Evolutionary conservation across 805 yeast species (phyloP), one percentile per base, ranked within the genome.

Genomic region (Teunomyces kruisii): DNA sequence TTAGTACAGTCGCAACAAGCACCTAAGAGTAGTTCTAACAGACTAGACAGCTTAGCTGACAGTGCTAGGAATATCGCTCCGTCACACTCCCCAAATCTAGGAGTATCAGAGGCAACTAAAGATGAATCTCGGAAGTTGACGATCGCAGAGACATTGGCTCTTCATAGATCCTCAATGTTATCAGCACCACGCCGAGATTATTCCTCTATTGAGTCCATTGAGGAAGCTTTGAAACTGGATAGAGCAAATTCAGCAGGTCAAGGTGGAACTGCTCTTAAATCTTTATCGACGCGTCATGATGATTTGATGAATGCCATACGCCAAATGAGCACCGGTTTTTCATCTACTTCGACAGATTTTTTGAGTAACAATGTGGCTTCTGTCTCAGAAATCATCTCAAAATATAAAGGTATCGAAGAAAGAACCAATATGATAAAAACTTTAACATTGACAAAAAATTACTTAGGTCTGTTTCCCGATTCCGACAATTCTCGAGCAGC

Each of bases 111-210:
- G 5, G 27, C 13, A 10, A 17, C 5, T 9, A 35, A 35, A 22
- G 38, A 35, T 35, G 38, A 35, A 22, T 22, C 38, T 6, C 15
- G 38, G 31, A 54, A 72, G 1, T 56, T 79, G 24, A 76, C 85
- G 1, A 80, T 81, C 40, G 85, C 86, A 0, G 83, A 81, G 51
- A 78, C 84, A 2, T 60, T 81, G 50, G 86, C 86, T 0, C 53
- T 78, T 43, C 78, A 77, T 48, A 61, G 84, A 32, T 69, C 78
- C 3, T 65, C 72, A 8, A 74, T 76, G 76, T 57, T 60, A 1
- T 61, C 53, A 3, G 55, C 54, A 0, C 52, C 61, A 4, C 55
- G 57, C 33, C 52, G 65, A 30, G 65, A 65, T 44, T 64, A 64
- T 44, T 56, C 67, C 0, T 42, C 62, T 8, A 58, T 62, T 13